Base-by-base conservation (phyloP, 2,329 filamentous ascomycete genomes). In the Colletotrichum eleusines region DNA sequence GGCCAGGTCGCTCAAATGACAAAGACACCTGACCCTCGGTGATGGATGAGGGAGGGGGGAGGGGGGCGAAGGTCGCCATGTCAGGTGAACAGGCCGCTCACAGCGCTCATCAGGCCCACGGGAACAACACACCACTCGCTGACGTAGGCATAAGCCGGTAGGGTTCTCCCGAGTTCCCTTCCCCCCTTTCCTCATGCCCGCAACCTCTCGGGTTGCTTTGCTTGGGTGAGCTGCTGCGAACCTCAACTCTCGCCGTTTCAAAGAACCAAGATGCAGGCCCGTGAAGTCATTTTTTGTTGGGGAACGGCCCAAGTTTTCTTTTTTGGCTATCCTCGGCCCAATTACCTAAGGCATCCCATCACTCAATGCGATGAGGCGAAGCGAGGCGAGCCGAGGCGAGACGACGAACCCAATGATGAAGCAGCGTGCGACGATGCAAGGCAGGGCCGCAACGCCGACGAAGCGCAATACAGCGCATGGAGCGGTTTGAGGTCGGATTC, bases 71-170 rank as follows among this genome's bases (percentile, higher is more conserved):
- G 69, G 44, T 33, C 58, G 58, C 58, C 63, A 66, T 40, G 69
- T 72, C 69, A 72, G 69, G 69, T 66, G 69, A 66, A 70, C 42
- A 42, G 55, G 55, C 69, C 69, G 69, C 60, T 72, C 69, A 72
- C 55, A 66, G 61, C 60, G 59, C 48, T 64, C 48, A 38, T 28
- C 50, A 23, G 59, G 69, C 66, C 69, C 69, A 72, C 69, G 69
- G 69, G 69, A 72, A 72, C 66, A 72, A 64, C 69, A 64, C 69
- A 72, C 66, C 59, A 66, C 40, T 18, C 60, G 26, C 59, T 72
- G 69, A 72, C 69, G 69, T 72, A 65, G 28, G 60, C 20, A 44
- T 9, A 20, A n/a, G n/a, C 42, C 8, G 44, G 44, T 68, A 71
- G 53, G 69, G 69, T 31, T 58, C 46, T 54, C 64, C 65, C 38